Base-by-base conservation (phyloP, 164 flowering plant genomes). In the Liquidambar formosana region DNA sequence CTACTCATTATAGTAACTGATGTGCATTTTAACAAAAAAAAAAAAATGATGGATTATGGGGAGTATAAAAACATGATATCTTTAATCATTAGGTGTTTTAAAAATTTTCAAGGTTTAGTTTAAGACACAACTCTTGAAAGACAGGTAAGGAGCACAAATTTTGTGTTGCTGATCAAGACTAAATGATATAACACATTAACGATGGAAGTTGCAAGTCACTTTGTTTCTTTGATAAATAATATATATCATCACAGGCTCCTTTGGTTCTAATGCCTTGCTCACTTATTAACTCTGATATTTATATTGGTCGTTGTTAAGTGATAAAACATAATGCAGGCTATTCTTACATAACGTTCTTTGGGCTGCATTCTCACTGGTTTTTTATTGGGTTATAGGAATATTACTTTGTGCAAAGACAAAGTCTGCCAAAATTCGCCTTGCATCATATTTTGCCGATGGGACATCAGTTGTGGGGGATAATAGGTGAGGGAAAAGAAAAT, bases 371-470 rank as follows among this genome's bases (percentile, higher is more conserved):
- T 54, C 47, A 54, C 59, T 62, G 22, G 38, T 14, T 21, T 41
- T 19, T 64, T 16, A 18, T 22, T 60, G 38, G 61, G 26, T 57
- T 75, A 52, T 57, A 95, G 99, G 99, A 63, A 78, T 95, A 75
- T 73, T 95, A 62, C 91, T 95, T 47, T 95, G 99, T 83, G 98
- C 99, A 64, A 95, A 91, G 85, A 85, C 99, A 68, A 90, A 88
- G 77, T 61, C 78, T 23, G 94, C 97, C 11, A 95, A 89, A 81
- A 76, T 82, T 77, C 77, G 77, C 61, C 88, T 93, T 68, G 91
- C 99, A 61, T 77, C 87, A 69, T 88, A 82, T 79, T 95, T 95
- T 84, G 97, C 99, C 76, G 93, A 91, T 79, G 96, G 90, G n/a
- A 89, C 97, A 52, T 86, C 96, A 41, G 67, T 67, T 46, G 70